These are phyloP conservation scores for Micractinium conductrix DNA, from an alignment of 139 green algal genomes.

Conservation along the genomic window DNA sequence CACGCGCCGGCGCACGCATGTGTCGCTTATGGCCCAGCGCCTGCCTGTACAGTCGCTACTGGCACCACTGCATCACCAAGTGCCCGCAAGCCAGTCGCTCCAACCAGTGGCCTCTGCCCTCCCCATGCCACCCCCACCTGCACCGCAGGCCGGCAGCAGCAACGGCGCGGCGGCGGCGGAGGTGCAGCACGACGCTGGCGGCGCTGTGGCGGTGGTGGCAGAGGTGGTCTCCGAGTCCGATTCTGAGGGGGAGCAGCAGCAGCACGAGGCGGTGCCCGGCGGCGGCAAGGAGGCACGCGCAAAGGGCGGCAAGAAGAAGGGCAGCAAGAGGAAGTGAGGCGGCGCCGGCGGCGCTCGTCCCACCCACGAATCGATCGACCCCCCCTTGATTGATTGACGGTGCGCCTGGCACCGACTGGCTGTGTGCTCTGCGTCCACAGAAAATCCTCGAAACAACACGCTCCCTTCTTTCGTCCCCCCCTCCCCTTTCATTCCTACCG, in stretches of 20 bases:
- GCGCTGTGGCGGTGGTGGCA: neutral
- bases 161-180: neutral
- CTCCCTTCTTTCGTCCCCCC: neutral
- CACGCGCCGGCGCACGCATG: neutral
- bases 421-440: too few species aligned
- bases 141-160: slow-evolving; percentile 15
- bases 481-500: neutral
- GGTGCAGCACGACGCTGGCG: neutral
- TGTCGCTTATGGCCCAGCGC: neutral
- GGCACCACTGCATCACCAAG: neutral
- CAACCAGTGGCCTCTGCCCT: neutral
- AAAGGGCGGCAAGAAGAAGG: slow-evolving; percentile 33
- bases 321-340: slow-evolving; percentile 2
- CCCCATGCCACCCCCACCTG: neutral
- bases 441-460: neutral
- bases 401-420: too few species aligned
- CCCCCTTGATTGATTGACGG: neutral
- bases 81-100: neutral
- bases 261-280: slow-evolving; percentile 2
- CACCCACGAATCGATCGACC: neutral
- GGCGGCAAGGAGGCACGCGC: neutral
- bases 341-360: neutral
- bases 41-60: neutral
- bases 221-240: neutral
- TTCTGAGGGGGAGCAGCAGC: neutral